phyloP scores from a whole-genome alignment of 164 flowering plant genomes.

The Magnolia changhungtana region DNA sequence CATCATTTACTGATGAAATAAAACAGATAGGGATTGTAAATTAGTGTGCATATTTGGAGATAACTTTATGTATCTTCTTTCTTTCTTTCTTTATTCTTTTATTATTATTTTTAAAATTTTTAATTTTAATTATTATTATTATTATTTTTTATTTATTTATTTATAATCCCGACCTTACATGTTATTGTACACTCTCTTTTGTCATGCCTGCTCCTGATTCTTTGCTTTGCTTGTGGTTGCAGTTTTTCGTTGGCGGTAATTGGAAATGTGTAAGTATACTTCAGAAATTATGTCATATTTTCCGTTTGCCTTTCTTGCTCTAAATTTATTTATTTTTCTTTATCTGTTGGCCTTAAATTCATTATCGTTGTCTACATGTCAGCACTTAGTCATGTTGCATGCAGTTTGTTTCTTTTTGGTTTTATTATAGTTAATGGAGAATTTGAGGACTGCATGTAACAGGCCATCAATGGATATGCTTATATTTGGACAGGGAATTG shows the following conservation, averaged over 20 bases:
- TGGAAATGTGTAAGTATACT: conserved; percentile 94
- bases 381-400: background rate
- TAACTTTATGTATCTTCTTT: no score
- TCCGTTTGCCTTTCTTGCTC: background rate
- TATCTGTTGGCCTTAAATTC: background rate
- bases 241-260: conserved; percentile 99
- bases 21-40: background rate
- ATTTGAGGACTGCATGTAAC: no score
- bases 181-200: conserved; percentile 4
- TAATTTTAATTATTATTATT: no score
- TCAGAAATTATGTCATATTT: background rate
- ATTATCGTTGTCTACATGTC: background rate
- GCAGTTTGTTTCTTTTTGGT: background rate
- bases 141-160: no score
- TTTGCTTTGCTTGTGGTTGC: conserved; percentile 36
- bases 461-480: no score
- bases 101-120: no score
- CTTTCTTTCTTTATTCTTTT: no score
- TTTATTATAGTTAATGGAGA: background rate
- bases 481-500: no score
- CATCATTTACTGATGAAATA: background rate
- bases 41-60: background rate
- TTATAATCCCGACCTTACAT: background rate
- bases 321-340: background rate
- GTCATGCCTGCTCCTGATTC: conserved; percentile 5